Evolutionary conservation across 1,284 basidiomycete species (phyloP), one percentile per base, ranked within the genome.

Genomic region (Fomitopsis palustris): DNA sequence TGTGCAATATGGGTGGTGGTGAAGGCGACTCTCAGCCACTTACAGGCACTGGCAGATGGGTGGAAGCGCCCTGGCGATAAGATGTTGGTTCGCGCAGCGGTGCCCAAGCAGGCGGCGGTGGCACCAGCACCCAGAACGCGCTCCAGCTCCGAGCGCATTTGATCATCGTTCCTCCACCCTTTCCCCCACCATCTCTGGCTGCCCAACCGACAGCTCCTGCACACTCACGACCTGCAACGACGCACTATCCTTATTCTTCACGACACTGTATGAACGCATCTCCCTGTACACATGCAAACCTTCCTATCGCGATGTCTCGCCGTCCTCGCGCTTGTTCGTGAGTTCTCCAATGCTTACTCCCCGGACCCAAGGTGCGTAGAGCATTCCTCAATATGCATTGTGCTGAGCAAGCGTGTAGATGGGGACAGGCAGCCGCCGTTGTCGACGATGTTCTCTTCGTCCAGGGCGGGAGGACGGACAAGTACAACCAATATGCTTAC

Each of bases 401-500:
- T 17, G 16, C 37, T 42, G 16, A 42, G n/a, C 7, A 38, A 7
- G 19, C 23, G 29, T 9, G 16, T 51, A 95, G 93, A 78, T 95
- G 93, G 93, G 93, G 88, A 38, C 90, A 92, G 63, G 89, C 90
- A 10, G 75, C 77, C 1, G 80, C 84, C 23, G 69, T 88, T 49
- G 73, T 92, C 23, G 78, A 84, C 63, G 81, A 85, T 59, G 78
- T 80, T 7, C 76, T 95, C 41, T 85, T 86, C 70, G 74, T 94
- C 42, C 86, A 90, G 60, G 93, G 93, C 29, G 93, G 93, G 58
- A 87, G 92, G 69, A 86, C 83, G 27, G 90, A 93, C 71, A 77
- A 81, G 19, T 84, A 75, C 70, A 87, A 88, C 67, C 70, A 78
- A 9, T 90, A 80, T 69, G 83, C 85, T 2, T 95, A 95, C 72